Evolutionary conservation across 345 rosid species (phyloP), one percentile per base, ranked within the genome.

Genomic region (Ceriops tagal): DNA sequence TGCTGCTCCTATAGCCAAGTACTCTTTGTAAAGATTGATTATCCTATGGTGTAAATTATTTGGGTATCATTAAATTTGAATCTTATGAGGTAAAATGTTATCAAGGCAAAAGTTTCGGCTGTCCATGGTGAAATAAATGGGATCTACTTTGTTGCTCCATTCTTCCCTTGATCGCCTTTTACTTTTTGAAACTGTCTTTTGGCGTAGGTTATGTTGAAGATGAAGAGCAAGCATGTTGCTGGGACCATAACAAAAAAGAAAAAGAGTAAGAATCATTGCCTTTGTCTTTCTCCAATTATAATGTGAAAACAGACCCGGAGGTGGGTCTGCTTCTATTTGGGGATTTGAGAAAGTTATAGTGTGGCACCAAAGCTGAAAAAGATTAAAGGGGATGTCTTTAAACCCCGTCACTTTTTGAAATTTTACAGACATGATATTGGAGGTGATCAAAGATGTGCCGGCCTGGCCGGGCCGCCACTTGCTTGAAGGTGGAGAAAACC

Each of bases 181-280:
- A 53, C 71, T 67, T 77, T 55, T 79, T 73, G 80, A 61, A 75
- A 57, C 74, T 71, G 4, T 72, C 70, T 70, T 80, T 82, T 70
- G 66, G 65, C 82, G 74, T 74, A 93, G 99, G 99, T 95, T 70
- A 95, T 80, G 78, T 68, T 92, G 87, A 95, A 95, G 93, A 95
- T 90, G 96, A 95, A 95, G 96, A 95, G 99, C 62, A 95, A 71
- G 62, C 99, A 95, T 75, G 96, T 90, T 56, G 99, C 88, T 78
- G 92, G 96, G 87, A 88, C 99, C 83, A 77, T 92, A 75, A 92
- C 97, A 58, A 95, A 95, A 84, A 95, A 95, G 96, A 92, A 95
- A 80, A 95, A 95, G 89, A 87, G 99, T 95, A 65, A 86, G 95
- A 65, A 32, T 76, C 53, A 78, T 70, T 70, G 64, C 70, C 61